Evolutionary conservation across 192 early-diverging fungal species (phyloP), one percentile per base, ranked within the genome.

Genomic region (Coemansia sp.): DNA sequence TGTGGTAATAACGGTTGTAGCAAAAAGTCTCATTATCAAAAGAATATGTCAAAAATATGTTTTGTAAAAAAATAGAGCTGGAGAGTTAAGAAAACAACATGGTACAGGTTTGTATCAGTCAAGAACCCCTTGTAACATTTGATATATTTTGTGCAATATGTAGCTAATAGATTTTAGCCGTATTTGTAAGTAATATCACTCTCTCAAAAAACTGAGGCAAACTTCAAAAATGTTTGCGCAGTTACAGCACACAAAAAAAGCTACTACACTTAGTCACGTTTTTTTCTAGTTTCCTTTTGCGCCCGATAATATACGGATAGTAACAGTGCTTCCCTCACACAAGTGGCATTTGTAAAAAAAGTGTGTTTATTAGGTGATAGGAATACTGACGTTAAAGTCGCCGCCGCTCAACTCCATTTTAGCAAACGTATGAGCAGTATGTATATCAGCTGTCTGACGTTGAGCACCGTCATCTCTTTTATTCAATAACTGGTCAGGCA

Each of bases 341-440:
- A 18, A 34, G 29, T 33, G 16, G 18, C 27, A 16, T 24, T 40
- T 16, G 18, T 36, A 40, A 40, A 15, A 68, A 5, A 20, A 31
- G 3, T n/a, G 27, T 27, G 8, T 40, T 24, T 66, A 29, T 39
- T 71, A 78, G 36, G 36, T 64, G 20, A 79, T 69, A 4, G 76
- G 76, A 18, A 79, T 79, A 31, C 71, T 79, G 49, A 79, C 76
- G 34, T 79, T 79, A 67, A 79, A 79, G 18, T 79, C 76, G 18
- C 76, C 76, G 10, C 58, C 62, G 9, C 34, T 66, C 12, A 44
- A 36, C 22, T 70, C 72, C 40, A 50, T 62, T 33, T 64, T 70
- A 10, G 50, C 64, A n/a, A 73, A 43, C 27, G 39, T 52, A 15
- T 66, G 58, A 9, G 27, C 52, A 33, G 61, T 29, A 29, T 40